These are phyloP conservation scores for Macaranga tanarius DNA, from an alignment of 441 rosid species.

Conservation along the genomic window DNA sequence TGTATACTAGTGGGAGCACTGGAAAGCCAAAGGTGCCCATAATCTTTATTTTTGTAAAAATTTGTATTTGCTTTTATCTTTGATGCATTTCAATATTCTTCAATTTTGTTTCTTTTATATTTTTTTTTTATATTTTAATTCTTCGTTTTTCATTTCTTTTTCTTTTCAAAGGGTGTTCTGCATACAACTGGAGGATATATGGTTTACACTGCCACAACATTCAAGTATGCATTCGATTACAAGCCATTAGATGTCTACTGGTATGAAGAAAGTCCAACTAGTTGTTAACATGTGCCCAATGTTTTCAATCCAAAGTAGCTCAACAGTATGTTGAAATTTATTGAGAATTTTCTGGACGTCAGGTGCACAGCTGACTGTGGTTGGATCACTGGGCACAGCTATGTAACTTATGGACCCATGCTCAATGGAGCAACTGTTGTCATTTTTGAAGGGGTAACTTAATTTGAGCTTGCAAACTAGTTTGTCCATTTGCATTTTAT, in stretches of 20 bases:
- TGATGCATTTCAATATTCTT: background rate
- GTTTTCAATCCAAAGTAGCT: constrained; percentile 17
- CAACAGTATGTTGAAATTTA: background rate
- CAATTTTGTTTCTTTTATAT: constrained; percentile 19
- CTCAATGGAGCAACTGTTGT: constrained; percentile 88
- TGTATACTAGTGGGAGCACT: constrained; percentile 98
- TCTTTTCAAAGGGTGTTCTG: constrained; percentile 71
- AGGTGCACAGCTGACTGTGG: constrained; percentile 99
- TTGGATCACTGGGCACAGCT: constrained; percentile 99
- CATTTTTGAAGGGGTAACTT: constrained; percentile 89
- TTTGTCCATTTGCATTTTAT: background rate
- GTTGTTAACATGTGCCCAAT: constrained; percentile 15
- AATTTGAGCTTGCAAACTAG: background rate
- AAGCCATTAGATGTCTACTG: constrained; percentile 88
- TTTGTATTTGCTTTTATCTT: constrained; percentile 4
- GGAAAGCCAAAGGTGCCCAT: constrained; percentile 90
- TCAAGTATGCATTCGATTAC: constrained; percentile 97
- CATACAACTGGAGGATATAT: constrained; percentile 99
- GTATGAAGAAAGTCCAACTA: constrained; percentile 40
- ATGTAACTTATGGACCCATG: constrained; percentile 96
- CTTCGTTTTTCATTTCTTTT: constrained; percentile 13
- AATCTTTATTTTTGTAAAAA: constrained; percentile 8
- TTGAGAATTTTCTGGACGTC: constrained; percentile 25
- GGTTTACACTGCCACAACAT: constrained; percentile 94
- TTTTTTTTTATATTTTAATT: constrained; percentile 18